Evolutionary conservation across 306 rosid genomes (phyloP).

Genomic region (Quercus suber): DNA sequence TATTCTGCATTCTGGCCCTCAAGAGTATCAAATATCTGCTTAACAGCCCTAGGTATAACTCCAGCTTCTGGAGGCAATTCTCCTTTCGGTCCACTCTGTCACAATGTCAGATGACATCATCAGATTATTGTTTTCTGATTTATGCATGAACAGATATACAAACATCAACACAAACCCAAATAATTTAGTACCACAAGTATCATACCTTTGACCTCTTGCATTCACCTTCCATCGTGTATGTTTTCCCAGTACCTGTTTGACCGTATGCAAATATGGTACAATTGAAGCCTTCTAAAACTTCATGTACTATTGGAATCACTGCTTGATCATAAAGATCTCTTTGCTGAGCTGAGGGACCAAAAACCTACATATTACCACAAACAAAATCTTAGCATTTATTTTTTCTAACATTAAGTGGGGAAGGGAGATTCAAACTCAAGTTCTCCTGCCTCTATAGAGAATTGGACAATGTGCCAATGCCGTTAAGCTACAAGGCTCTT

Average conservation of each 20-base stretch:
- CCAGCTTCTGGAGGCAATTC: conserved; percentile 88
- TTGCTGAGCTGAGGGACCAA: conserved; percentile 86
- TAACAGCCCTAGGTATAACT: conserved; percentile 90
- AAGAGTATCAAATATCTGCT: conserved; percentile 91
- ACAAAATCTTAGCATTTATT: background rate
- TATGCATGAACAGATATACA: background rate
- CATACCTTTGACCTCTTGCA: conserved; percentile 83
- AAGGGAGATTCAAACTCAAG: too few species aligned
- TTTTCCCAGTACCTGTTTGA: conserved; percentile 94
- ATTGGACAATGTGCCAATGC: too few species aligned
- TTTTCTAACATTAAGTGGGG: background rate
- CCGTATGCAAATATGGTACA: conserved; percentile 95
- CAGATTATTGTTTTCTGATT: background rate
- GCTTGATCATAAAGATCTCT: conserved; percentile 87
- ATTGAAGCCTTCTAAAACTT: conserved; percentile 86
- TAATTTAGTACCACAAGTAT: background rate
- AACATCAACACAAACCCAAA: background rate
- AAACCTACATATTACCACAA: conserved; percentile 45
- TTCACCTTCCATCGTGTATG: conserved; percentile 96
- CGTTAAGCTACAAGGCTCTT: too few species aligned
- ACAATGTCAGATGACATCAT: conserved; percentile 3
- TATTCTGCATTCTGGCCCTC: conserved; percentile 91
- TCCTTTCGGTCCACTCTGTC: conserved; percentile 81
- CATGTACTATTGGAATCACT: conserved; percentile 77
- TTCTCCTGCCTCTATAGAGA: too few species aligned